A percentile compares a stretch with the other conserved stretches of the same genome.
Evolutionary conservation across 2,329 filamentous ascomycete genomes (phyloP).

Genomic region (Fusarium gaditjirri): DNA sequence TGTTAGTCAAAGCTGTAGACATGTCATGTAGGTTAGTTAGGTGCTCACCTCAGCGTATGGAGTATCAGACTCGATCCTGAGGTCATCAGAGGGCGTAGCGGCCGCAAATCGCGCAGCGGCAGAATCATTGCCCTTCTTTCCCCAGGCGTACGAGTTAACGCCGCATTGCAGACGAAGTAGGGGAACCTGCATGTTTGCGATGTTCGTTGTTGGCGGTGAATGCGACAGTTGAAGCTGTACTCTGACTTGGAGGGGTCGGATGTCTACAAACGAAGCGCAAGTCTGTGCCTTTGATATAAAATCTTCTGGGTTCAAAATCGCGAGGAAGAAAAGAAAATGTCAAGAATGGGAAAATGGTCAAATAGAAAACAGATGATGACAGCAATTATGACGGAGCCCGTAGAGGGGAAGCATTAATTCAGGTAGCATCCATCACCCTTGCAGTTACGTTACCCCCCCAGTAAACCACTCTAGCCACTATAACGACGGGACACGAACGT

Average conservation of each 20-base stretch:
- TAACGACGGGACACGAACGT: slow-evolving; percentile 3
- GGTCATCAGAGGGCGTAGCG: slow-evolving; percentile 79
- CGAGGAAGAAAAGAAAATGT: not conserved
- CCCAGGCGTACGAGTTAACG: slow-evolving; percentile 99
- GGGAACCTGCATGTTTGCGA: slow-evolving; percentile 73
- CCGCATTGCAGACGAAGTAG: slow-evolving; percentile 88
- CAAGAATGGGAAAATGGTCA: not conserved
- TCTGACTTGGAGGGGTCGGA: not conserved
- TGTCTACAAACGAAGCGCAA: not conserved
- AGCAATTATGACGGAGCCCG: slow-evolving; percentile 12
- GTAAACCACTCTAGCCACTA: not conserved
- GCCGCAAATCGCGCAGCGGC: slow-evolving; percentile 90
- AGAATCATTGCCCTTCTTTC: slow-evolving; percentile 88
- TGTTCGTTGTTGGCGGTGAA: not conserved
- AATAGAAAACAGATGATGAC: slow-evolving; percentile 22
- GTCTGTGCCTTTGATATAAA: not conserved
- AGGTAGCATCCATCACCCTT: not conserved
- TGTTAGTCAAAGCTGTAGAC: not conserved
- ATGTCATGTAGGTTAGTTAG: too few species aligned
- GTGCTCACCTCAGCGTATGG: slow-evolving; percentile 86
- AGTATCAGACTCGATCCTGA: slow-evolving; percentile 84
- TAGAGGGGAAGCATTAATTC: slow-evolving; percentile 5
- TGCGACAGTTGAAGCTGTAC: slow-evolving; percentile 6
- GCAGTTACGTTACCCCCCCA: not conserved
- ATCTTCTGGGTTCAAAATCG: not conserved